Evolutionary conservation across 805 yeast species (phyloP).

Genomic region (Sugiyamaella floridensis): DNA sequence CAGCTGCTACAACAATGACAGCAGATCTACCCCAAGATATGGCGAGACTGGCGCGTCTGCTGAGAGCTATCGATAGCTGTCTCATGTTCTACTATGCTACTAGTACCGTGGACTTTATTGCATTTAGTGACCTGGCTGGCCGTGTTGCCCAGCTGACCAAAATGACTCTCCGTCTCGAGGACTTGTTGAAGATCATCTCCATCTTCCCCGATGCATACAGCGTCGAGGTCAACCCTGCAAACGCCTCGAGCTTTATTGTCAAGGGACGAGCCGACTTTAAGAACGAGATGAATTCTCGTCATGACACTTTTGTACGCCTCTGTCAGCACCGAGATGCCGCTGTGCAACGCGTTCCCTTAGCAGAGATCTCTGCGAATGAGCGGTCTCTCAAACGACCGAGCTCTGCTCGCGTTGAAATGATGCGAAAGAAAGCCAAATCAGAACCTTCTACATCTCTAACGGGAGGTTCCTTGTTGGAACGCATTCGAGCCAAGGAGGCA

Average conservation of each 20-base stretch:
- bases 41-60: conserved; percentile 10
- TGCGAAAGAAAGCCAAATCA: conserved; percentile 1
- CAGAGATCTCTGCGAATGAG: neutral
- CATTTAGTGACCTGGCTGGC: conserved; percentile 15
- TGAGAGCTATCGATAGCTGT: conserved; percentile 22
- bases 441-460: conserved; percentile 4
- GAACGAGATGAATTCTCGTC: neutral
- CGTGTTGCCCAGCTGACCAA: conserved; percentile 19
- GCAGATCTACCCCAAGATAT: conserved; percentile 3
- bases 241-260: neutral
- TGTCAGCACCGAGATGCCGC: neutral
- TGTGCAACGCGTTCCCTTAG: neutral
- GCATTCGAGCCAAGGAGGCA: conserved; percentile 29
- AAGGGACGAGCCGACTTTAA: neutral
- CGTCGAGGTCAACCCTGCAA: conserved; percentile 3
- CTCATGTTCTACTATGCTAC: conserved; percentile 20
- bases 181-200: conserved; percentile 18
- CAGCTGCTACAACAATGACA: too few species aligned
- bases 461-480: conserved; percentile 22
- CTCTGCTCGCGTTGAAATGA: neutral
- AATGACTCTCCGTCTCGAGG: conserved; percentile 13
- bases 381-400: neutral
- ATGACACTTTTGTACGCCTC: neutral
- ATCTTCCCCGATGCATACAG: conserved; percentile 24
- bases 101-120: conserved; percentile 19